Base-by-base conservation (phyloP, 768 basidiomycete genomes). In the Terana coerulea region DNA sequence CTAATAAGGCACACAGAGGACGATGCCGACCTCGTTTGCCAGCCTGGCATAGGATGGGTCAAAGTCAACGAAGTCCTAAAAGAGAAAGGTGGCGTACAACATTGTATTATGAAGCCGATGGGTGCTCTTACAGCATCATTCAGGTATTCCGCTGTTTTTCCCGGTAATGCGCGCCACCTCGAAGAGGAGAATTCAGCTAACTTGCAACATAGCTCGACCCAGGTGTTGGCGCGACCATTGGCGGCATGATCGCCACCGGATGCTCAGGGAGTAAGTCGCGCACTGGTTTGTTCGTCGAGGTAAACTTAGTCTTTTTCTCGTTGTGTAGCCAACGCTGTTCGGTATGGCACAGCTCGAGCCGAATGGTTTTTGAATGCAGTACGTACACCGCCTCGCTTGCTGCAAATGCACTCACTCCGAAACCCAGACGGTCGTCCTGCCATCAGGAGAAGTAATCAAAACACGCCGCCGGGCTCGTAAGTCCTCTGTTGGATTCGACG, bases 331-430 rank as follows among this genome's bases (percentile, higher is more conserved):
- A 90, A 89, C 57, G 87, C 88, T 1, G 89, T 90, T 1, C 72
- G 90, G 21, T 95, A 93, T 62, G 93, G 91, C 10, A 95, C 91
- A 6, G 91, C 91, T 0, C 91, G 86, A 63, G 88, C 75, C 0
- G 91, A 94, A 69, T 94, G 91, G 92, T 91, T 95, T 61, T 70
- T 95, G 35, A 94, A 93, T 58, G 79, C 79, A 21, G 90, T 90
- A 61, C 44, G 79, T 69, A 19, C 5, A 24, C 8, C 24, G 21
- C 31, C 36, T n/a, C n/a, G n/a, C n/a, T n/a, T n/a, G n/a, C n/a
- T n/a, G n/a, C n/a, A n/a, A n/a, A n/a, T n/a, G n/a, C n/a, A n/a
- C n/a, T n/a, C n/a, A n/a, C n/a, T n/a, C n/a, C n/a, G n/a, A n/a
- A n/a, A n/a, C 45, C 60, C 53, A 93, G 86, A 95, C 91, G 0